A percentile compares a stretch with the other conserved stretches of the same genome.
phyloP scores from a whole-genome alignment of 75 land plant species.

The Isoetes taiwanensis region DNA sequence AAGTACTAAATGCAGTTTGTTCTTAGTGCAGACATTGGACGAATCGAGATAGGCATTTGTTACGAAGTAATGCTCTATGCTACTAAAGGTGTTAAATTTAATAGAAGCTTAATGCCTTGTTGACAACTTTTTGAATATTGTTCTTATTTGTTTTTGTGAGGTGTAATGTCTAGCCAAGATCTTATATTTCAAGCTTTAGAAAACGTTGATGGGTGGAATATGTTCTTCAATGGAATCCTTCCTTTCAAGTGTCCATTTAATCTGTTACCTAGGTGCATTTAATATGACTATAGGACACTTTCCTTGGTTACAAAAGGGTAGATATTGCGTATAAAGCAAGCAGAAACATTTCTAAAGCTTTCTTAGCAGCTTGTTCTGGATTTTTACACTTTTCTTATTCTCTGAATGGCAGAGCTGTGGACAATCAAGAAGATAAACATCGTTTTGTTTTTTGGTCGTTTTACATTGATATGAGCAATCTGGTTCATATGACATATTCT shows the following conservation, averaged over 20 bases:
- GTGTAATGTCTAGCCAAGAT: too few relatives aligned
- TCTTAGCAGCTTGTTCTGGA: not conserved
- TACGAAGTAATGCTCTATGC: slow-evolving; percentile 94
- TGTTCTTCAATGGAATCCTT: not conserved
- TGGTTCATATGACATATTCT: slow-evolving; percentile 6
- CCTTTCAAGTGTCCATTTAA: slow-evolving; percentile 60
- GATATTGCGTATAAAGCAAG: slow-evolving; percentile 27
- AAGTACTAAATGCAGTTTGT: not conserved
- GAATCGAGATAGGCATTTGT: slow-evolving; percentile 92
- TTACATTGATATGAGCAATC: not conserved
- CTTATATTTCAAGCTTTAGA: too few relatives aligned
- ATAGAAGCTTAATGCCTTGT: not conserved
- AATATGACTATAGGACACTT: slow-evolving; percentile 97
- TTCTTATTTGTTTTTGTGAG: too few relatives aligned
- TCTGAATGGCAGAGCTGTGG: slow-evolving; percentile 71
- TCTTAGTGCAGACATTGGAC: slow-evolving; percentile 60
- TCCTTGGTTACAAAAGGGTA: slow-evolving; percentile 89
- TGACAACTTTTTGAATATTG: too few relatives aligned
- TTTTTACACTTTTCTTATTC: not conserved
- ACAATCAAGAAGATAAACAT: slow-evolving; percentile 64
- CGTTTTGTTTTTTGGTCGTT: not conserved
- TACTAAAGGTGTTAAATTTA: slow-evolving; percentile 53
- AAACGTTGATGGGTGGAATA: too few relatives aligned
- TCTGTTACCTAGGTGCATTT: slow-evolving; percentile 98
- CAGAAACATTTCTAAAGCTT: not conserved